These are phyloP conservation scores for Cryphonectria carpinicola DNA, from an alignment of 2,329 filamentous ascomycete species.

Conservation along the genomic window DNA sequence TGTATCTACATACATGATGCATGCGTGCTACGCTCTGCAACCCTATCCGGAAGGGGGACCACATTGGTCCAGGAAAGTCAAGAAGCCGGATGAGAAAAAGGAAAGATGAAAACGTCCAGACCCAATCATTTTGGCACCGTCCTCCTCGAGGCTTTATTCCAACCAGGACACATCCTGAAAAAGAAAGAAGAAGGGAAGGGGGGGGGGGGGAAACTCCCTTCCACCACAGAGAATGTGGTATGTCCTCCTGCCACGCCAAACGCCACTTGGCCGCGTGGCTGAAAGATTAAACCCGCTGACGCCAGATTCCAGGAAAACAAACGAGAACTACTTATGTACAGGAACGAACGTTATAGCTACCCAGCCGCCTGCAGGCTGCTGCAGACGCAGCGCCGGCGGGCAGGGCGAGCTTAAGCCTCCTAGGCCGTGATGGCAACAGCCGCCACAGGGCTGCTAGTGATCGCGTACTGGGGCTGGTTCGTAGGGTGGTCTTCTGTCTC, in stretches of 20 bases:
- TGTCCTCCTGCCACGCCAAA: constrained; percentile 28
- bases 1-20: constrained; percentile 10
- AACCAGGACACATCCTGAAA: constrained; percentile 12
- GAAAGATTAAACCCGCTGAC: constrained; percentile 9
- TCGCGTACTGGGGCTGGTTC: constrained; percentile 40
- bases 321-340: constrained; percentile 24
- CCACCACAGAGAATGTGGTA: constrained; percentile 24
- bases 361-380: not conserved
- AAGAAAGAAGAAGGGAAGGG: not conserved
- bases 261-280: constrained; percentile 28
- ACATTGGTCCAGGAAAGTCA: not conserved
- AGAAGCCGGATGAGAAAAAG: not conserved
- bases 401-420: not conserved
- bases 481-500: constrained; percentile 42
- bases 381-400: not conserved
- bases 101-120: constrained; percentile 8
- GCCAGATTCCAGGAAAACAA: constrained; percentile 11
- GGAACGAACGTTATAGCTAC: constrained; percentile 12
- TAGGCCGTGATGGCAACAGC: constrained; percentile 28
- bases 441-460: constrained; percentile 32
- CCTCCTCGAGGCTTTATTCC: constrained; percentile 8
- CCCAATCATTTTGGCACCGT: constrained; percentile 14
- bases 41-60: not conserved
- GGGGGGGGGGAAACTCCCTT: too few relatives aligned
- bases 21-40: constrained; percentile 6